phyloP scores from a whole-genome alignment of 768 basidiomycete genomes.

The Pleurotus citrinopileatus region DNA sequence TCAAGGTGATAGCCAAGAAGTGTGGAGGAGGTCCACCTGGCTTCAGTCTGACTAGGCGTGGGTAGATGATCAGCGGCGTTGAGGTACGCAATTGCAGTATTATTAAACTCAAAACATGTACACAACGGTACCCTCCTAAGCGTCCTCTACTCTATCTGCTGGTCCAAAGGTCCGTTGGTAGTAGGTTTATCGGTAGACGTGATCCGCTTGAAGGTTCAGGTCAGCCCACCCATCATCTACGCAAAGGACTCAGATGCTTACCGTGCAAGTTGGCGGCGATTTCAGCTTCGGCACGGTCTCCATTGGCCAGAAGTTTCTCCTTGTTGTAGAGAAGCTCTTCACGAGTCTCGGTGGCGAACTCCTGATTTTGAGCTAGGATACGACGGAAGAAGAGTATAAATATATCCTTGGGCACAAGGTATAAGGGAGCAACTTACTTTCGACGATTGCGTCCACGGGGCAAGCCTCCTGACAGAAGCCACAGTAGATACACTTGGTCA shows the following conservation, averaged over 20 bases:
- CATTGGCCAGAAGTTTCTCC: conserved; percentile 95
- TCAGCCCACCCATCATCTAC: conserved; percentile 16
- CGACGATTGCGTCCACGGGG: conserved; percentile 98
- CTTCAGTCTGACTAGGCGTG: neutral
- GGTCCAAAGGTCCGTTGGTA: conserved; percentile 5
- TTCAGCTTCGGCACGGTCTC: conserved; percentile 95
- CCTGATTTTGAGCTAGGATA: conserved; percentile 87
- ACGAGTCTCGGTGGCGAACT: conserved; percentile 95
- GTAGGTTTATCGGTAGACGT: conserved; percentile 71
- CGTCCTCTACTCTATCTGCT: neutral
- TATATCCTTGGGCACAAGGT: conserved; percentile 8
- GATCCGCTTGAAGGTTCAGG: conserved; percentile 58
- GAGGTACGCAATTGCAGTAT: neutral
- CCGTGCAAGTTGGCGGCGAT: conserved; percentile 91
- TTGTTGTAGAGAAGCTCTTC: conserved; percentile 99
- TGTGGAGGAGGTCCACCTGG: too few species aligned
- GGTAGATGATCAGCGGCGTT: neutral
- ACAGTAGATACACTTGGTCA: conserved; percentile 99
- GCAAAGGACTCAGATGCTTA: conserved; percentile 29
- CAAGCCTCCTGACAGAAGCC: conserved; percentile 99
- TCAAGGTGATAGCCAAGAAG: too few species aligned
- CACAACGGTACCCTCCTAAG: neutral
- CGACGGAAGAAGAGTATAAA: conserved; percentile 2
- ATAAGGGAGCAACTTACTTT: conserved; percentile 60
- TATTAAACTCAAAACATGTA: conserved; percentile 11